Conservation (phyloP, 1,139 yeast genomes). For the Suhomyces coccinellae region DNA sequence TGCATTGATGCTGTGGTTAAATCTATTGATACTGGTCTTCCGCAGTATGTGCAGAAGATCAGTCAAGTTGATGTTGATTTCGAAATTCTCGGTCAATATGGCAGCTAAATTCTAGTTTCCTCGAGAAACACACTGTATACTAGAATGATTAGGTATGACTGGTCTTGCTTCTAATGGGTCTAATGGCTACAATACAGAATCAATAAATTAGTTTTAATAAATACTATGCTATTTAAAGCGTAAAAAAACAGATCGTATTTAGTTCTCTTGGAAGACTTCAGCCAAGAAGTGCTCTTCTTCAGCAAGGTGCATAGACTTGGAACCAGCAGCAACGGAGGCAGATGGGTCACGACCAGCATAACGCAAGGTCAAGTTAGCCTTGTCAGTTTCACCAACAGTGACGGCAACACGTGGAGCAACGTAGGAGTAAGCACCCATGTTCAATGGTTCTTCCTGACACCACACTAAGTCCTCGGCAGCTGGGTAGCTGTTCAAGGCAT, state of each 20-base stretch:
- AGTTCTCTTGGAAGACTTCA: constrained; percentile 59
- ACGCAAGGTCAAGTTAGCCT: constrained; percentile 58
- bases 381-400: constrained; percentile 69
- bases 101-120: background rate
- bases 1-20: constrained; percentile 43
- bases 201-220: constrained; percentile 8
- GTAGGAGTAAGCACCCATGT: constrained; percentile 88
- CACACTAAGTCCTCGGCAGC: constrained; percentile 85
- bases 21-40: constrained; percentile 37
- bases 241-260: constrained; percentile 4
- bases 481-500: constrained; percentile 77
- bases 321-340: constrained; percentile 98
- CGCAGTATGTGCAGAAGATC: constrained; percentile 32
- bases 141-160: background rate
- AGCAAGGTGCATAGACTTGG: constrained; percentile 80
- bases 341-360: constrained; percentile 98
- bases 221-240: constrained; percentile 5
- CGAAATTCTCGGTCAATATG: constrained; percentile 12
- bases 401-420: constrained; percentile 82
- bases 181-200: background rate
- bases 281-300: constrained; percentile 88
- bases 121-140: background rate
- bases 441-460: constrained; percentile 99
- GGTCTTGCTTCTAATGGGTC: background rate
- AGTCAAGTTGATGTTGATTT: constrained; percentile 22